phyloP scores from a whole-genome alignment of 768 basidiomycete species.

The Leccinellum rugosiceps region DNA sequence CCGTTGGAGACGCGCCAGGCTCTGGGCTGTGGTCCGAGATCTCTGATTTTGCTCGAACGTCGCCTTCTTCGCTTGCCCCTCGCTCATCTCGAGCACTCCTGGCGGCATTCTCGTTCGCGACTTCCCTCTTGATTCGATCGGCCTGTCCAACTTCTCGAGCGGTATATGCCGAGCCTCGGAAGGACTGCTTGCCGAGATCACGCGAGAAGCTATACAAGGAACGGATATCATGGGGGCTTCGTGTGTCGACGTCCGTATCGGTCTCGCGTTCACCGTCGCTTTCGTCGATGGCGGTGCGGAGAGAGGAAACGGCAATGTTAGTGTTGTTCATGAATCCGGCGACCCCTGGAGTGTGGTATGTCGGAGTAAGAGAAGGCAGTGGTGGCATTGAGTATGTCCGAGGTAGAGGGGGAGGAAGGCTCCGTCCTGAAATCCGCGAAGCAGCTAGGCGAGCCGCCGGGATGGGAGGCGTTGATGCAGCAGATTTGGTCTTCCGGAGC shows the following conservation, averaged over 20 bases:
- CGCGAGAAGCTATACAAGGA: conserved; percentile 34
- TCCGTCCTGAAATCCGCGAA: conserved; percentile 30
- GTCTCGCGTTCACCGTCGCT: conserved; percentile 34
- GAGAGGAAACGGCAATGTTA: conserved; percentile 35
- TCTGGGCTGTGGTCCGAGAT: conserved; percentile 14
- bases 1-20: conserved; percentile 18
- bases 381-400: conserved; percentile 34
- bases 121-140: conserved; percentile 22
- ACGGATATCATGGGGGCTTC: conserved; percentile 27
- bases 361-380: conserved; percentile 25
- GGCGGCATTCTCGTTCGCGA: conserved; percentile 13
- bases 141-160: conserved; percentile 20
- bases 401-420: conserved; percentile 29
- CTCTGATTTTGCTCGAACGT: conserved; percentile 15
- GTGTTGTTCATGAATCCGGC: conserved; percentile 34
- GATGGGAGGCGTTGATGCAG: conserved; percentile 34
- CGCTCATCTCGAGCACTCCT: conserved; percentile 13
- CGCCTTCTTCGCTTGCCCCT: conserved; percentile 7
- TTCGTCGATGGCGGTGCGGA: conserved; percentile 34
- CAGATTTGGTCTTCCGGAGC: conserved; percentile 34
- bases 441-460: conserved; percentile 33
- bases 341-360: conserved; percentile 26
- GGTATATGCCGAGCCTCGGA: conserved; percentile 24
- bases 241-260: conserved; percentile 30
- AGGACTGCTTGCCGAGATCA: conserved; percentile 26